phyloP scores from a whole-genome alignment of 2,329 filamentous ascomycete genomes.

The Chaetomium sp. region DNA sequence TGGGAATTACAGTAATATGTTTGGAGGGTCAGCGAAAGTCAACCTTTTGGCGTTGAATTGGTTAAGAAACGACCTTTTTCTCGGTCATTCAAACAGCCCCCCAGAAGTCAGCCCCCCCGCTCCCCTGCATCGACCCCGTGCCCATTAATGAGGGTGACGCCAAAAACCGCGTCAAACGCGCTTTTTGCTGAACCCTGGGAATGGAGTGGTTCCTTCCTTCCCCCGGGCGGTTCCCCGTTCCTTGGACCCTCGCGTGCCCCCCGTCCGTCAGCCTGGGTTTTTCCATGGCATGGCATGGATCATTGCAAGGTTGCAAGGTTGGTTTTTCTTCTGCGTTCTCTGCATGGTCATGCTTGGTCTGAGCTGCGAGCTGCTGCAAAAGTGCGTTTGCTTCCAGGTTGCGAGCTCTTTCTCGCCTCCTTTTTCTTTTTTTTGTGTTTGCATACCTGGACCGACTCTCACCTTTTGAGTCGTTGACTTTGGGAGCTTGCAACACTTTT shows the following conservation, averaged over 20 bases:
- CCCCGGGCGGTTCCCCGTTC: conserved; percentile 5
- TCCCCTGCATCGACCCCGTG: conserved; percentile 9
- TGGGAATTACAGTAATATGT: too few relatives aligned
- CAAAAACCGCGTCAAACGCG: conserved; percentile 23
- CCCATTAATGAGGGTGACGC: conserved; percentile 18
- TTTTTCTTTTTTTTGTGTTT: too few relatives aligned
- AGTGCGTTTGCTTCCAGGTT: background rate
- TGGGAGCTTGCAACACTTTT: too few relatives aligned
- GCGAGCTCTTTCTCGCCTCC: too few relatives aligned
- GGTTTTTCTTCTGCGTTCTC: background rate
- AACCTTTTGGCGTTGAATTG: too few relatives aligned
- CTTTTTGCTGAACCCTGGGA: conserved; percentile 14
- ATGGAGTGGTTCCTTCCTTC: background rate
- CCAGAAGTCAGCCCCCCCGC: background rate
- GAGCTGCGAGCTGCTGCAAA: too few relatives aligned
- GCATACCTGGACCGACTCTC: too few relatives aligned
- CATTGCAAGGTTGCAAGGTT: conserved; percentile 9
- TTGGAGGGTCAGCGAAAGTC: too few relatives aligned
- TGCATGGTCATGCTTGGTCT: too few relatives aligned
- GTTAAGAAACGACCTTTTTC: too few relatives aligned
- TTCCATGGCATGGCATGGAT: background rate
- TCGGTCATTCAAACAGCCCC: background rate
- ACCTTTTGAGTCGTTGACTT: too few relatives aligned
- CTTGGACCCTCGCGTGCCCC: conserved; percentile 4
- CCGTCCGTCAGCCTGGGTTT: conserved; percentile 11